Evolutionary conservation across 1,139 yeast species (phyloP), one percentile per base, ranked within the genome.

Genomic region (Zygosaccharomyces pseudobailii): DNA sequence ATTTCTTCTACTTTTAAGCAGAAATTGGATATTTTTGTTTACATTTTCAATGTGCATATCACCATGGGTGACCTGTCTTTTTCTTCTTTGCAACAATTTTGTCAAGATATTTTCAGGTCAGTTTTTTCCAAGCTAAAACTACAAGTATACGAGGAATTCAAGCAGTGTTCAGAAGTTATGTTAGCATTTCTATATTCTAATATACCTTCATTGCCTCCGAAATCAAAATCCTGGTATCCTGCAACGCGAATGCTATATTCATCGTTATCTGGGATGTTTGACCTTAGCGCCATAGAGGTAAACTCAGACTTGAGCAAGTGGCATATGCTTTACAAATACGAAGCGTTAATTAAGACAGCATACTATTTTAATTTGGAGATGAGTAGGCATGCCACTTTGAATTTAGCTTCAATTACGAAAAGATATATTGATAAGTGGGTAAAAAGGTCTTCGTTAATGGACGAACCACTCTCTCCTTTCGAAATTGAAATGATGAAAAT

Each of bases 401-500:
- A 66, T 43, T 49, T 68, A 20, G 50, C 47, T 3, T 61, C 58
- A 42, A 62, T 69, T 28, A 43, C 62, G 2, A 54, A 54, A 9
- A 48, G 55, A 13, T 68, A 65, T 48, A 47, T 57, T 5, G 54
- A 50, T 7, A 59, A 62, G 39, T 68, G 72, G 71, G 33, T 63
- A 4, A 45, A 49, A 5, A 55, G 49, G 20, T 28, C 37, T 5
- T 8, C 54, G 33, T 22, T 27, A 6, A 27, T 24, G 17, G 43
- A 38, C 1, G 55, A 47, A 30, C 53, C 45, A 33, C 47, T 51
- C 3, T 56, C 69, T 0, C 23, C 49, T 2, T 56, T 70, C 50
- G 79, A 76, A 50, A 31, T 52, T 5, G 62, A 62, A 3, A 70
- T 76, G 36, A 44, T 74, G 5, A 59, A 56, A 30, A 54, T 55